Conservation (phyloP, 139 green algal genomes). For the Chlorella sp. region DNA sequence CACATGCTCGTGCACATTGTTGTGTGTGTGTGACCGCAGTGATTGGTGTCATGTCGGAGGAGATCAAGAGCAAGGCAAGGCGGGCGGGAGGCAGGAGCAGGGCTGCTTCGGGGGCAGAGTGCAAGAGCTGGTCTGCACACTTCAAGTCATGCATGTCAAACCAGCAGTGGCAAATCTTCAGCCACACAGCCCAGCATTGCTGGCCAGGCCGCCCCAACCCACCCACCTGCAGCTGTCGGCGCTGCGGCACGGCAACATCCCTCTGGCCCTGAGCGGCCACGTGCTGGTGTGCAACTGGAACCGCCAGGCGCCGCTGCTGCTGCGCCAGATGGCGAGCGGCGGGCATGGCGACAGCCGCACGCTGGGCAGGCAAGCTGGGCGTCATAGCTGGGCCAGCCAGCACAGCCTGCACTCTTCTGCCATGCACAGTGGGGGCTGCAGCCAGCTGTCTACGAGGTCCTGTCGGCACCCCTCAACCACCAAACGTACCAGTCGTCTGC, state of each 20-base stretch:
- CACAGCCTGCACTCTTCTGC: no score
- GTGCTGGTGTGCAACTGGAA: constrained; percentile 42
- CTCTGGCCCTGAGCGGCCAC: constrained; percentile 29
- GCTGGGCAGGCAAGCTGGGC: constrained; percentile 20
- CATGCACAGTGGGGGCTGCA: no score
- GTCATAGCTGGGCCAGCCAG: no score
- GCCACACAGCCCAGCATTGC: not conserved
- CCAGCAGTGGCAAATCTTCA: no score
- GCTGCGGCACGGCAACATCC: constrained; percentile 40
- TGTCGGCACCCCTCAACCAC: not conserved
- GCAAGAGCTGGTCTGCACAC: not conserved
- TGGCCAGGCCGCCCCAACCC: no score
- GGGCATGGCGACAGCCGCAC: constrained; percentile 18
- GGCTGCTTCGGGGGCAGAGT: not conserved
- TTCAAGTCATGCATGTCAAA: no score
- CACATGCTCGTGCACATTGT: not conserved
- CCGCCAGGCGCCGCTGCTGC: constrained; percentile 27
- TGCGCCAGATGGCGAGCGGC: constrained; percentile 28
- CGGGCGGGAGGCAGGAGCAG: not conserved
- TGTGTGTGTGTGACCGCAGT: not conserved
- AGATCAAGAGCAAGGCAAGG: constrained; percentile 37
- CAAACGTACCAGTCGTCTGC: not conserved
- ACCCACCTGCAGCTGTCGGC: constrained; percentile 15
- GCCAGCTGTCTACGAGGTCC: no score
- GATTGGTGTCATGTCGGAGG: constrained; percentile 34